A percentile compares a stretch with the other conserved stretches of the same genome.
phyloP scores from a whole-genome alignment of 495 filamentous ascomycete genomes.

The Lichenothelia convexa region DNA sequence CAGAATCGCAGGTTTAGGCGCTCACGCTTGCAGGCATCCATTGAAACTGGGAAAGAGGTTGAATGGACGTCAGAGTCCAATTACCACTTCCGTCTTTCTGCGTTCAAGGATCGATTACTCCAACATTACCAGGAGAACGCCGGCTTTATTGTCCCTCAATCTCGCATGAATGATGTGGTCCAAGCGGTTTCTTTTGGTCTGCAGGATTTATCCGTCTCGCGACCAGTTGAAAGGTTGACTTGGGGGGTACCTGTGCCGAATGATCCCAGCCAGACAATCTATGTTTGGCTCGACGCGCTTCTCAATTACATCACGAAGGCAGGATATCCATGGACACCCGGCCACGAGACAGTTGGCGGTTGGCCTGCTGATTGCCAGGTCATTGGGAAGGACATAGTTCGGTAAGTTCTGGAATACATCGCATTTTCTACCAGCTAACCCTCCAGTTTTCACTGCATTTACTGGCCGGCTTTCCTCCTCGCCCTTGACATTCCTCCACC shows the following conservation, averaged over 20 bases:
- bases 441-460: constrained; percentile 71
- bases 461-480: constrained; percentile 94
- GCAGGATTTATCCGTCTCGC: constrained; percentile 73
- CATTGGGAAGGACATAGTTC: constrained; percentile 87
- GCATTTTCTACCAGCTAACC: background rate
- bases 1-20: background rate
- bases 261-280: constrained; percentile 77
- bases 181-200: constrained; percentile 49
- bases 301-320: constrained; percentile 82
- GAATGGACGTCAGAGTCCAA: constrained; percentile 91
- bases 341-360: constrained; percentile 36
- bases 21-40: constrained; percentile 34
- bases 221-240: constrained; percentile 53
- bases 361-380: constrained; percentile 92
- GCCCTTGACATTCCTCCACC: constrained; percentile 73
- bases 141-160: constrained; percentile 46
- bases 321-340: constrained; percentile 65
- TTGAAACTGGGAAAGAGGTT: constrained; percentile 78
- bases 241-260: constrained; percentile 88
- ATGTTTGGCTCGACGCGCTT: constrained; percentile 93
- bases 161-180: constrained; percentile 50
- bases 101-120: constrained; percentile 53
- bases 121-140: constrained; percentile 60
- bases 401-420: constrained; percentile 24
- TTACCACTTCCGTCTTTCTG: constrained; percentile 85